phyloP scores from a whole-genome alignment of 495 filamentous ascomycete species.

The Aspergillus ellipticus region DNA sequence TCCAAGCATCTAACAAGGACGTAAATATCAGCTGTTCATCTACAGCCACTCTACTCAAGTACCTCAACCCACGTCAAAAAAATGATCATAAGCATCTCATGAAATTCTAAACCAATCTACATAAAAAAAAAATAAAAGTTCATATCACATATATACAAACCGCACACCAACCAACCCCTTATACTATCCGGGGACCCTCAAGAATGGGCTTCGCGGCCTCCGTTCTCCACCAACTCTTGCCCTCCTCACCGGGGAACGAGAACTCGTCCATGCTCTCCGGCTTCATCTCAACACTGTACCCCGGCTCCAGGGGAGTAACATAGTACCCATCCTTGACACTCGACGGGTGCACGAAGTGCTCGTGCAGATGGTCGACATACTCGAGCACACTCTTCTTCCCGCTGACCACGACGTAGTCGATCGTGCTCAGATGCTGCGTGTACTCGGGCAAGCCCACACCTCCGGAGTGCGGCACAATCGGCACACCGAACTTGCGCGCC shows the following conservation, averaged over 20 bases:
- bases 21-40: too few relatives aligned
- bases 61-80: too few relatives aligned
- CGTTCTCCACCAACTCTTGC: slow-evolving; percentile 78
- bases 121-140: slow-evolving; percentile 15
- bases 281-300: slow-evolving; percentile 94
- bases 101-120: background rate
- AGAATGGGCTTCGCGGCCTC: slow-evolving; percentile 66
- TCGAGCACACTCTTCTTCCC: slow-evolving; percentile 80
- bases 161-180: slow-evolving; percentile 10
- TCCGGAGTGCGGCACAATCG: slow-evolving; percentile 84
- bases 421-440: slow-evolving; percentile 88
- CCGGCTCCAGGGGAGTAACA: slow-evolving; percentile 74
- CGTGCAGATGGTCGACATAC: slow-evolving; percentile 91
- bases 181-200: slow-evolving; percentile 45
- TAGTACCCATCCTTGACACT: slow-evolving; percentile 84
- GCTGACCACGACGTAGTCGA: slow-evolving; percentile 87
- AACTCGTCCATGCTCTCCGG: slow-evolving; percentile 76
- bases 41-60: too few relatives aligned
- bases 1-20: too few relatives aligned
- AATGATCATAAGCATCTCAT: background rate
- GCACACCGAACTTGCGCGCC: slow-evolving; percentile 78
- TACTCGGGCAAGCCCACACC: slow-evolving; percentile 92
- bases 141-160: slow-evolving; percentile 27
- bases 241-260: slow-evolving; percentile 69
- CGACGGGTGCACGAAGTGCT: slow-evolving; percentile 83